Base-by-base conservation (phyloP, 2,329 filamentous ascomycete genomes). In the Sporothrix euskadiensis region DNA sequence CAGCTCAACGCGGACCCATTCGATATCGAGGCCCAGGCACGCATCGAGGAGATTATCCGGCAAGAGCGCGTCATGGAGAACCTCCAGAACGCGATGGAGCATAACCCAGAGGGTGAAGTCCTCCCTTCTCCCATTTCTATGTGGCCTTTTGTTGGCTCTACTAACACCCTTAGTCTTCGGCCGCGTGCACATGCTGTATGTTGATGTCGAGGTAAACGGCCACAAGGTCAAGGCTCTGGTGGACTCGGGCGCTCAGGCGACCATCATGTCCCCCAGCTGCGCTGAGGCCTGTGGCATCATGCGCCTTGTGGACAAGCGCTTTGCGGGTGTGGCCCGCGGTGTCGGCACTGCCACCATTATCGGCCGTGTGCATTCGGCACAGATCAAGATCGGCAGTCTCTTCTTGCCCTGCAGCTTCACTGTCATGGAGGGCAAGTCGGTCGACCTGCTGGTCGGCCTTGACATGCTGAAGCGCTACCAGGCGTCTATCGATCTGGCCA, bases 401-500 rank as follows among this genome's bases (percentile, higher is more conserved):
- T 94, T 94, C 80, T 86, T 99, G 77, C 91, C 95, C 2, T 98
- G 94, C 83, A 96, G 94, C 74, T 99, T 99, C 82, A 99, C 96
- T 3, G 96, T 99, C 79, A 99, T 99, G 96, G 96, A 99, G 83
- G 96, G 96, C 76, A 99, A 98, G 83, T 90, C 94, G 71, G 96
- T 99, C 32, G 96, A 98, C 80, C 86, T 99, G 22, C 88, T 99
- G 1, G 88, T 99, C 14, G 96, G 96, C 3, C 85, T 99, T 57
- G 96, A 99, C 81, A 99, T 99, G 93, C 87, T 99, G 75, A 98
- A 97, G 84, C 90, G 96, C 54, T 94, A 98, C 82, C 95, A 97
- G 82, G 96, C 95, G 49, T 92, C 88, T 78, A 95, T 99, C 79
- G 96, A 99, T 81, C 87, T 99, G 14, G 88, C 90, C 76, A 91